phyloP scores from a whole-genome alignment of 306 rosid genomes.

The Spatholobus suberectus region DNA sequence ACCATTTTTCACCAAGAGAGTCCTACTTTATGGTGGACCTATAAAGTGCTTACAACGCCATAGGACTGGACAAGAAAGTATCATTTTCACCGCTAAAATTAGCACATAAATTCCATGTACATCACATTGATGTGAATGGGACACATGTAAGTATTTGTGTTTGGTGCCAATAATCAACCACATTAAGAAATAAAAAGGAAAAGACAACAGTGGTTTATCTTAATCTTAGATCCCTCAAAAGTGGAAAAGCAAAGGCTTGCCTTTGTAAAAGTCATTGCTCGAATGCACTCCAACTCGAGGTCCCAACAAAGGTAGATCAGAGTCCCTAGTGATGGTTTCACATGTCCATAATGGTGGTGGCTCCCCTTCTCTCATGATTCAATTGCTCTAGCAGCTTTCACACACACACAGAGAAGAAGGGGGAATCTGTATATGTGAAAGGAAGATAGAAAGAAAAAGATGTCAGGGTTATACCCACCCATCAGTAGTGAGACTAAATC shows the following conservation, averaged over 20 bases:
- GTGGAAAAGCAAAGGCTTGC: conserved; percentile 51
- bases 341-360: conserved; percentile 72
- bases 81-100: conserved; percentile 30
- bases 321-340: conserved; percentile 59
- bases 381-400: conserved; percentile 43
- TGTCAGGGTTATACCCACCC: conserved; percentile 30
- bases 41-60: conserved; percentile 36
- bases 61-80: conserved; percentile 2
- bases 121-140: conserved; percentile 9
- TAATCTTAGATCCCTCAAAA: conserved; percentile 47
- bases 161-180: conserved; percentile 21
- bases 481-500: conserved; percentile 34
- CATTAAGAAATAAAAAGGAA: conserved; percentile 32
- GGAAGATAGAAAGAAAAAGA: conserved; percentile 33
- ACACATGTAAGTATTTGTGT: conserved; percentile 29
- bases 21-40: conserved; percentile 43
- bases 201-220: conserved; percentile 27
- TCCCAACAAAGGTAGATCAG: conserved; percentile 56
- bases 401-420: neutral
- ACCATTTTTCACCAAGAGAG: conserved; percentile 30
- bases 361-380: conserved; percentile 72
- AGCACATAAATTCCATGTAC: neutral
- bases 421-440: conserved; percentile 35
- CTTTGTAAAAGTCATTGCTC: conserved; percentile 59
- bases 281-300: conserved; percentile 65